Percentiles rank a stretch among this genome's conserved stretches.
Evolutionary conservation across 2,329 filamentous ascomycete species (phyloP).

Genomic region (Fusarium acutatum): DNA sequence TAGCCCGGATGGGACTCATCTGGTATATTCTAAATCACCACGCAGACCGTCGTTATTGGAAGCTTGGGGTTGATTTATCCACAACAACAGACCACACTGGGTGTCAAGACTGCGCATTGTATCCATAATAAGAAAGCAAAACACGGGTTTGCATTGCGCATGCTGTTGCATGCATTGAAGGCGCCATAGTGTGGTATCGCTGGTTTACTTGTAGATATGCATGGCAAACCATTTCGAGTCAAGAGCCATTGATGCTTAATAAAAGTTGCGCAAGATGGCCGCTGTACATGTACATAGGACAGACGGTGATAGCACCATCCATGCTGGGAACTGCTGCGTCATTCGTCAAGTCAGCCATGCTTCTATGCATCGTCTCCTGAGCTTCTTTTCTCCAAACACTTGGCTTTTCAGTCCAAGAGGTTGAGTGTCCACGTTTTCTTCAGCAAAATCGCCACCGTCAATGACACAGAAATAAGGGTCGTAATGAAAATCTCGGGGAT

Average conservation of each 20-base stretch:
- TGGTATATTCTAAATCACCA: neutral
- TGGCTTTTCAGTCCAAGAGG: conserved; percentile 5
- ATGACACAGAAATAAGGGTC: conserved; percentile 12
- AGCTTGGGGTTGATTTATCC: conserved; percentile 12
- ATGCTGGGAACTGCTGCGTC: conserved; percentile 18
- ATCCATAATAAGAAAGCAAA: neutral
- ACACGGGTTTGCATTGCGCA: conserved; percentile 20
- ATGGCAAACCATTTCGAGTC: conserved; percentile 6
- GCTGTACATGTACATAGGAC: neutral
- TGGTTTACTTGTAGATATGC: neutral
- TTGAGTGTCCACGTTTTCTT: conserved; percentile 21
- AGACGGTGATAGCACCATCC: neutral
- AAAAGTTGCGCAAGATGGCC: neutral
- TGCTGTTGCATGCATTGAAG: conserved; percentile 9
- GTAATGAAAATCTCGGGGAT: neutral
- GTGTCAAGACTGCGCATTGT: neutral
- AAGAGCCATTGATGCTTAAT: neutral
- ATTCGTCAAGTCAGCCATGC: conserved; percentile 20
- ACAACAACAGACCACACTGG: conserved; percentile 21
- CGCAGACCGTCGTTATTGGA: conserved; percentile 12
- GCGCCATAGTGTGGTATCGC: neutral
- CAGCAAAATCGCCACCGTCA: conserved; percentile 17
- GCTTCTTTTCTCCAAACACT: conserved; percentile 19
- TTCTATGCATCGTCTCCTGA: conserved; percentile 21
- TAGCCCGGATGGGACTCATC: neutral